These are phyloP conservation scores for Salix purpurea DNA, from an alignment of 345 rosid genomes.

Conservation along the genomic window DNA sequence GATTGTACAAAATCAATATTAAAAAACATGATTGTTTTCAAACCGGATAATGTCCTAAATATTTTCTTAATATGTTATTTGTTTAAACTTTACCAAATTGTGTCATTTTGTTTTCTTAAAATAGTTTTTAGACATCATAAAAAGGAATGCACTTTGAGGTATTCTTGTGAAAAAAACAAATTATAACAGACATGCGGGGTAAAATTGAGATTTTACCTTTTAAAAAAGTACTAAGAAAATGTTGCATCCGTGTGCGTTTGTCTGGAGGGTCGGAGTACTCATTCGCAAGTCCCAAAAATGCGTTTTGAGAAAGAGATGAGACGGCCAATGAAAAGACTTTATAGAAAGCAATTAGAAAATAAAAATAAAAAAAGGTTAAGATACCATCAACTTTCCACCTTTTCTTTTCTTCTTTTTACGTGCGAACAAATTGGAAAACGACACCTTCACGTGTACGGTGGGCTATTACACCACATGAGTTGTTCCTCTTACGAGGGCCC, in stretches of 20 bases:
- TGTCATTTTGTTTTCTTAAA: too few relatives aligned
- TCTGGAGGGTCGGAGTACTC: neutral
- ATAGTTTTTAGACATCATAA: too few relatives aligned
- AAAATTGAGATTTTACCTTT: too few relatives aligned
- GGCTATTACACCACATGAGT: constrained; percentile 22
- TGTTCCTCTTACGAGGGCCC: constrained; percentile 9
- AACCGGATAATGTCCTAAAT: too few relatives aligned
- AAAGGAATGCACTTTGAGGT: too few relatives aligned
- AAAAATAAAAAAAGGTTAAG: neutral
- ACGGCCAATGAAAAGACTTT: neutral
- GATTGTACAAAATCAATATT: too few relatives aligned
- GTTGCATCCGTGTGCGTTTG: constrained; percentile 14
- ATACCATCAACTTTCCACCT: too few relatives aligned
- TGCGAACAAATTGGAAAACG: constrained; percentile 22
- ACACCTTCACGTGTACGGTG: constrained; percentile 31
- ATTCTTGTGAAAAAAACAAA: too few relatives aligned
- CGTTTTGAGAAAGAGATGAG: neutral
- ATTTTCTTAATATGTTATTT: too few relatives aligned
- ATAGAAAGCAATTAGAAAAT: neutral
- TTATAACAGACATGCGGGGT: too few relatives aligned
- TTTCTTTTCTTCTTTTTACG: neutral
- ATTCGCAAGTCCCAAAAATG: neutral
- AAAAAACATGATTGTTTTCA: too few relatives aligned
- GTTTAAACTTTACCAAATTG: too few relatives aligned
- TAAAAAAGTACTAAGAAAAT: neutral